phyloP scores from a whole-genome alignment of 306 rosid genomes.

The Vigna radiata region DNA sequence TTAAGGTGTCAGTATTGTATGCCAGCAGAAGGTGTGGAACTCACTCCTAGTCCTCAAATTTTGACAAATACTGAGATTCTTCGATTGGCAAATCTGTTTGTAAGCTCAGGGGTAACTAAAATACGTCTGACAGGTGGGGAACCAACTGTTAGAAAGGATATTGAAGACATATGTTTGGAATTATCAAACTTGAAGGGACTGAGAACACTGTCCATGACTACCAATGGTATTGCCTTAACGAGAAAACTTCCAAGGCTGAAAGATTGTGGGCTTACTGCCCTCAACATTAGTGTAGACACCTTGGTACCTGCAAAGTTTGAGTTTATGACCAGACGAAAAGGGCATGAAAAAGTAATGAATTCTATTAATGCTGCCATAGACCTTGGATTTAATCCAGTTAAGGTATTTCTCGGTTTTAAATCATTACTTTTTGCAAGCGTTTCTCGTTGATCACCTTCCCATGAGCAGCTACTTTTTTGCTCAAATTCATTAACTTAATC shows the following conservation, averaged over 20 bases:
- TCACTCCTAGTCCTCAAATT: constrained; percentile 70
- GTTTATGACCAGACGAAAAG: constrained; percentile 90
- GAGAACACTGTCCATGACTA: constrained; percentile 75
- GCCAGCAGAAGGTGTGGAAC: constrained; percentile 94
- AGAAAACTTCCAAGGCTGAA: constrained; percentile 80
- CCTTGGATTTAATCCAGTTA: constrained; percentile 89
- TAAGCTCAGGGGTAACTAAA: constrained; percentile 79
- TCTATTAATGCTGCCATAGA: constrained; percentile 77
- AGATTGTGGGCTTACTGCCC: constrained; percentile 77
- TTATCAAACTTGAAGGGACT: constrained; percentile 80
- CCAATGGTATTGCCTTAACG: constrained; percentile 77
- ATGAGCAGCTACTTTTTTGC: constrained; percentile 18
- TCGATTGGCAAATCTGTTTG: constrained; percentile 74
- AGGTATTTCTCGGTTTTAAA: constrained; percentile 54
- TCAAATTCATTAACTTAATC: constrained; percentile 23
- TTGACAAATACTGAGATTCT: constrained; percentile 69
- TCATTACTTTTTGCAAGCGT: constrained; percentile 14
- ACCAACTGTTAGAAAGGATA: constrained; percentile 89
- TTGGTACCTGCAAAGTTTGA: constrained; percentile 90
- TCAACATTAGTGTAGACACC: constrained; percentile 90
- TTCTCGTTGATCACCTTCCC: constrained; percentile 18
- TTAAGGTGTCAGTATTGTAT: constrained; percentile 91
- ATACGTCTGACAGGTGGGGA: constrained; percentile 96
- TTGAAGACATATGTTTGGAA: constrained; percentile 80
- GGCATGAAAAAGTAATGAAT: constrained; percentile 81